These are phyloP conservation scores for Scutellaria galericulata DNA, from an alignment of 257 asterid species.

Conservation along the genomic window DNA sequence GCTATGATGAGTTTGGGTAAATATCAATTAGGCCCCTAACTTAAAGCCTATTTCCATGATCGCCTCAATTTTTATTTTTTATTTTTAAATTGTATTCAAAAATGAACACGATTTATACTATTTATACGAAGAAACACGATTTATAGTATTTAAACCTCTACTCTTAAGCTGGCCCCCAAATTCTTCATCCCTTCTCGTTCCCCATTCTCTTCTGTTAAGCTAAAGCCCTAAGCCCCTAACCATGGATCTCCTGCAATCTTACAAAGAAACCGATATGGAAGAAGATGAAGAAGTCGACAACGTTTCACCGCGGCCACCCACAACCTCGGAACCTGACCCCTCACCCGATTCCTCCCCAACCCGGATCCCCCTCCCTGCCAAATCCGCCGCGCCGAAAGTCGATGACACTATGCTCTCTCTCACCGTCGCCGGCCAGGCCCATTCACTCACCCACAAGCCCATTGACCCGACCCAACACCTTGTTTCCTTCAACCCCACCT, in stretches of 20 bases:
- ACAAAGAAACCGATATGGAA: constrained; percentile 40
- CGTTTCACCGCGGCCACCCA: constrained; percentile 13
- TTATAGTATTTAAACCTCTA: background rate
- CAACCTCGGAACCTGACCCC: constrained; percentile 32
- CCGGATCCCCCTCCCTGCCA: constrained; percentile 66
- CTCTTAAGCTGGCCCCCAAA: constrained; percentile 10
- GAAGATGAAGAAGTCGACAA: constrained; percentile 25
- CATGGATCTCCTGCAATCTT: constrained; percentile 63
- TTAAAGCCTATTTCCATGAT: background rate
- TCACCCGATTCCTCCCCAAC: constrained; percentile 86
- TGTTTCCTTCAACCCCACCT: constrained; percentile 90
- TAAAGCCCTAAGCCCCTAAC: constrained; percentile 42
- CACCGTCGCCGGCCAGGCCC: constrained; percentile 68
- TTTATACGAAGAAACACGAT: background rate
- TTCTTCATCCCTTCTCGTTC: background rate
- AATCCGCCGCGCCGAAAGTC: constrained; percentile 89
- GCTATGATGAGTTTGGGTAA: constrained; percentile 5
- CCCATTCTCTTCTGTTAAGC: constrained; percentile 30
- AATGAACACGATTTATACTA: no score
- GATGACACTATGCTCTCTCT: constrained; percentile 93
- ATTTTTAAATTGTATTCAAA: no score
- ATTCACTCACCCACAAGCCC: constrained; percentile 60
- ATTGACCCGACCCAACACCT: constrained; percentile 89
- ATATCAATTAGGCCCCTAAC: constrained; percentile 3
- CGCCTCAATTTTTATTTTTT: background rate